Percentiles rank a stretch among this genome's conserved stretches.
Conservation (phyloP, 257 asterid species). For the Solanum dulcamara region DNA sequence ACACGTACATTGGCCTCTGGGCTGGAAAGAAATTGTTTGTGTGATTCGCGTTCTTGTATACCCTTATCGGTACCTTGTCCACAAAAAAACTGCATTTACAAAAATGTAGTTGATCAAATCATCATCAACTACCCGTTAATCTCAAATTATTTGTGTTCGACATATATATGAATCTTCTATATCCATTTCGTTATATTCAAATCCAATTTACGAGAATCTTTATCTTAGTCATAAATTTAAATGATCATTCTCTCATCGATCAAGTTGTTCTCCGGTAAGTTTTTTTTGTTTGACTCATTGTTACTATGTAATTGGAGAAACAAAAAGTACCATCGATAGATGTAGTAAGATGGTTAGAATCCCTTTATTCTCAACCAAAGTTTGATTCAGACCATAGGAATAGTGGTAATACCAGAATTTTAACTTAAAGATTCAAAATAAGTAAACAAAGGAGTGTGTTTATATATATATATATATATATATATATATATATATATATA, state of each 20-base stretch:
- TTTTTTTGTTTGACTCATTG: no score
- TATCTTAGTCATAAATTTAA: neutral
- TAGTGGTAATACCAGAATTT: neutral
- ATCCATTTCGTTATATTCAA: neutral
- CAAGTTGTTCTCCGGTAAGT: neutral
- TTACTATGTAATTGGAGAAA: neutral
- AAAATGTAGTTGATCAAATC: neutral
- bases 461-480: no score
- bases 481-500: no score
- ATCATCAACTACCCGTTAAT: neutral
- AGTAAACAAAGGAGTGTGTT: no score
- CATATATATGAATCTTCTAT: neutral
- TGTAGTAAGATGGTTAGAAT: neutral
- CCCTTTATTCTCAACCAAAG: neutral
- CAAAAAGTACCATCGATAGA: neutral
- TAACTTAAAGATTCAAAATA: neutral
- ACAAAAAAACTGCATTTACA: constrained; percentile 51
- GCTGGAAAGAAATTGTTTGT: constrained; percentile 81
- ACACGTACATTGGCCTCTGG: constrained; percentile 76
- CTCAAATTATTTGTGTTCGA: neutral
- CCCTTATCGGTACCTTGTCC: constrained; percentile 66
- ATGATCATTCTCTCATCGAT: neutral
- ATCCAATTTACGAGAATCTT: neutral
- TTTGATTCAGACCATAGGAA: neutral
- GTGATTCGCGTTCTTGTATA: constrained; percentile 83